A percentile compares a stretch with the other conserved stretches of the same genome.
Evolutionary conservation across 1,284 basidiomycete genomes (phyloP).

Genomic region (Lentinula novae-zelandiae): DNA sequence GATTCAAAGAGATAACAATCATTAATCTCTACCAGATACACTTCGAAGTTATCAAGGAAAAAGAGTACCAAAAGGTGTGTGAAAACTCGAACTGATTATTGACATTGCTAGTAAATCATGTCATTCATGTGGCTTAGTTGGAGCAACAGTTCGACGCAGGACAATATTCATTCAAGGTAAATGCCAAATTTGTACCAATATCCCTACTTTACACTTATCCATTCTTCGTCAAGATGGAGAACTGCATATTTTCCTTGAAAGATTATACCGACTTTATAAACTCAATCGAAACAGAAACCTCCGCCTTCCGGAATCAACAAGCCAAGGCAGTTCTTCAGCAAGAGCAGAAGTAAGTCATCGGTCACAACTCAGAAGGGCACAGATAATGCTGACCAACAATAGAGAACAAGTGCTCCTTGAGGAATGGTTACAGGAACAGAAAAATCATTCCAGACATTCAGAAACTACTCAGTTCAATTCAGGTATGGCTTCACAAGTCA

Average conservation of each 20-base stretch:
- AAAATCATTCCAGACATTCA: neutral
- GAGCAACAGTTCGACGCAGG: slow-evolving; percentile 62
- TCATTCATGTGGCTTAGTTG: slow-evolving; percentile 29
- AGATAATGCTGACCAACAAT: neutral
- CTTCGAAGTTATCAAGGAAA: slow-evolving; percentile 44
- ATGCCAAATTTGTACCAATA: slow-evolving; percentile 9
- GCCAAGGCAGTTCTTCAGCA: slow-evolving; percentile 31
- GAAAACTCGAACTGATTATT: too few relatives aligned
- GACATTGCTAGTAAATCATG: too few relatives aligned
- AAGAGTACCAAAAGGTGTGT: slow-evolving; percentile 41
- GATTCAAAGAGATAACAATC: neutral
- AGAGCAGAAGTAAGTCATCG: slow-evolving; percentile 35
- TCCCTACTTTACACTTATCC: neutral
- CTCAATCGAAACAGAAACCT: slow-evolving; percentile 39
- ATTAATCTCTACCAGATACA: slow-evolving; percentile 30
- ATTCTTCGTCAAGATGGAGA: slow-evolving; percentile 37
- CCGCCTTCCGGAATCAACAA: slow-evolving; percentile 39
- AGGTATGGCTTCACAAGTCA: slow-evolving; percentile 4
- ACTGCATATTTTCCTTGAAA: slow-evolving; percentile 48
- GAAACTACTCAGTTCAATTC: neutral
- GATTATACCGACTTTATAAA: slow-evolving; percentile 45
- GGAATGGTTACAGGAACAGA: slow-evolving; percentile 29
- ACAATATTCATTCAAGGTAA: slow-evolving; percentile 52
- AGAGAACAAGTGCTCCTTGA: slow-evolving; percentile 31
- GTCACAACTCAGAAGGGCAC: neutral